Conservation (phyloP, 306 rosid genomes). For the Geum urbanum region DNA sequence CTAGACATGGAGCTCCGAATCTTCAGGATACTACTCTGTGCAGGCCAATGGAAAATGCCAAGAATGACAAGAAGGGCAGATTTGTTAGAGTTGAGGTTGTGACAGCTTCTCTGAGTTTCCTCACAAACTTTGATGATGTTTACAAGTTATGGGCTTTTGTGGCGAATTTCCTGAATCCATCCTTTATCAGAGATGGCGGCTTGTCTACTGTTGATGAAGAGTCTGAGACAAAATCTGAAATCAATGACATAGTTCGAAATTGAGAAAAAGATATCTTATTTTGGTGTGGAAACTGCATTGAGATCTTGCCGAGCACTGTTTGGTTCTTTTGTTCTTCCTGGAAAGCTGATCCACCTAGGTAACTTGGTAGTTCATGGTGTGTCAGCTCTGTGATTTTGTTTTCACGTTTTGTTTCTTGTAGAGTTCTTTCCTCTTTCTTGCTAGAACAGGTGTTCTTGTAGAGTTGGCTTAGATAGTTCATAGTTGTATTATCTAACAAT, state of each 20-base stretch:
- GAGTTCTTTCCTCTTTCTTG: conserved; percentile 17
- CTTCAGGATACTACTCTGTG: conserved; percentile 60
- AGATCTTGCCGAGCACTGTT: conserved; percentile 21
- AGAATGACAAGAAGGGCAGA: conserved; percentile 52
- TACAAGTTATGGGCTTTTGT: conserved; percentile 90
- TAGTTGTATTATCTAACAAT: conserved; percentile 41
- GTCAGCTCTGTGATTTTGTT: conserved; percentile 39
- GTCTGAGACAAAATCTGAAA: conserved; percentile 42
- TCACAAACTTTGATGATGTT: conserved; percentile 88
- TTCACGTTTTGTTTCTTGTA: conserved; percentile 39
- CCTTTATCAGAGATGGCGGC: conserved; percentile 54
- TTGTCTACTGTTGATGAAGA: conserved; percentile 80
- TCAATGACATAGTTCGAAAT: conserved; percentile 19
- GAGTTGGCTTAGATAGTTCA: conserved; percentile 45
- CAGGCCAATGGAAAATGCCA: conserved; percentile 70
- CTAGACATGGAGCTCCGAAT: conserved; percentile 44
- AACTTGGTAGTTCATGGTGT: conserved; percentile 52
- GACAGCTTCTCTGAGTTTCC: conserved; percentile 81
- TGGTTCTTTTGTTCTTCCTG: conserved; percentile 23
- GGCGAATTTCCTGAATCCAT: conserved; percentile 79
- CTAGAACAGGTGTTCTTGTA: not conserved
- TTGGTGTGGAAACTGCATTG: conserved; percentile 15
- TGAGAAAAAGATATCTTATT: conserved; percentile 12
- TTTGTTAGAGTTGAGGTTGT: conserved; percentile 77
- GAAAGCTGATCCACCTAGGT: conserved; percentile 16